Base-by-base conservation (phyloP, 2,329 filamentous ascomycete genomes). In the Fusarium mexicanum region DNA sequence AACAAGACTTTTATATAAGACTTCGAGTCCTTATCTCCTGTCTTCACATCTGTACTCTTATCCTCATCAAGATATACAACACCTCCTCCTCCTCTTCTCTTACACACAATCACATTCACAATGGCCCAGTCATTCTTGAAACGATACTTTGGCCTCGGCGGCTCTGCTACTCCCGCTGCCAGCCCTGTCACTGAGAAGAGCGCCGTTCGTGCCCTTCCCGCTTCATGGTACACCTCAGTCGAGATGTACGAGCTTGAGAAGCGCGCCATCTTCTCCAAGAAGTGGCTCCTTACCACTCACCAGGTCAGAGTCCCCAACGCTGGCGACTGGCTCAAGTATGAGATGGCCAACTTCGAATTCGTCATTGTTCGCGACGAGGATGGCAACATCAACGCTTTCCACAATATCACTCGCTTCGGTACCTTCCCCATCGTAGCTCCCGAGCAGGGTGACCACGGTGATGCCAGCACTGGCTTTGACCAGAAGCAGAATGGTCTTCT, bases 331-430 rank as follows among this genome's bases (percentile, higher is more conserved):
- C 83, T 90, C 35, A 85, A 86, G 26, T 91, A 86, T 69, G 84
- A 87, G 18, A 79, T 89, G 10, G 88, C 89, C 12, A 88, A 86
- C 18, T 90, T 87, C 79, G 83, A 88, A 31, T 88, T 91, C 78
- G 81, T 91, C 74, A 79, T 91, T 17, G 82, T 84, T 60, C 81
- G 81, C 22, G 87, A 90, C 76, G 84, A 86, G 33, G 81, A 86
- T 14, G 85, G 85, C 16, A 84, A 85, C 11, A 86, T 91, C 79
- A 87, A 89, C 65, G 89, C 85, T 22, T 91, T 91, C 78, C 90
- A 91, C 81, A 91, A 91, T 75, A 84, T 91, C 41, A 91, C 90
- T 80, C 83, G 90, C 5, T 90, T 91, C 78, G 84, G 90, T 12
- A 90, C 90, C 29, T 91, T 88, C 76, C 88, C 89, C 1, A 85